Evolutionary conservation across 108 stramenopile species (phyloP), one percentile per base, ranked within the genome.

Genomic region (Discostella stelligeroides): DNA sequence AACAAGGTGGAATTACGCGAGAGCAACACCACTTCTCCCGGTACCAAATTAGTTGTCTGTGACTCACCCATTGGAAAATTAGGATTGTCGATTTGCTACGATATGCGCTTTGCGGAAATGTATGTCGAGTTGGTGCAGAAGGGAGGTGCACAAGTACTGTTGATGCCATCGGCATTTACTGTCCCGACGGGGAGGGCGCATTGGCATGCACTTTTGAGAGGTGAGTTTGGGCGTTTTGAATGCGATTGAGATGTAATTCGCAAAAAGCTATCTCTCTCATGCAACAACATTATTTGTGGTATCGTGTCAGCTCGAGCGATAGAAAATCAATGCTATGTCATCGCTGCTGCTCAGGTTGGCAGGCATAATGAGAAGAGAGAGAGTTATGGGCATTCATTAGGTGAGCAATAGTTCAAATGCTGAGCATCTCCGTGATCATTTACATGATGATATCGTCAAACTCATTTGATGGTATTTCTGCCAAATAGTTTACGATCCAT

Each of bases 301-400:
- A 15, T 58, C 20, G 23, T 15, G 20, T 15, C 25, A 75, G 96
- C 97, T 25, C 82, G 98, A 5, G 98, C 98, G 7, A 92, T 98
- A 38, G 98, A 99, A 84, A 93, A 68, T 47, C 98, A 99, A 66
- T 95, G 91, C 51, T 98, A 92, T 66, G 92, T 99, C 18, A 34
- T 99, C 4, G 98, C 98, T 5, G 95, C 98, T n/a, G 98, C 98
- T 2, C 98, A 99, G 57, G 79, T 59, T 40, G 98, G 98, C 10
- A 59, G 66, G 56, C 95, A 95, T 81, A 96, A 97, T 76, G 78
- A 67, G 18, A 95, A 88, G 60, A 64, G 97, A 51, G 68, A 81
- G 51, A 94, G 92, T 58, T 98, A 91, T 80, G 96, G 96, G 3
- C 95, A 93, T 73, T 59, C 84, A 23, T 49, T 96, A 28, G 73